These are phyloP conservation scores for Borovskyia barvae DNA, from an alignment of 208 protist species.

Conservation along the genomic window DNA sequence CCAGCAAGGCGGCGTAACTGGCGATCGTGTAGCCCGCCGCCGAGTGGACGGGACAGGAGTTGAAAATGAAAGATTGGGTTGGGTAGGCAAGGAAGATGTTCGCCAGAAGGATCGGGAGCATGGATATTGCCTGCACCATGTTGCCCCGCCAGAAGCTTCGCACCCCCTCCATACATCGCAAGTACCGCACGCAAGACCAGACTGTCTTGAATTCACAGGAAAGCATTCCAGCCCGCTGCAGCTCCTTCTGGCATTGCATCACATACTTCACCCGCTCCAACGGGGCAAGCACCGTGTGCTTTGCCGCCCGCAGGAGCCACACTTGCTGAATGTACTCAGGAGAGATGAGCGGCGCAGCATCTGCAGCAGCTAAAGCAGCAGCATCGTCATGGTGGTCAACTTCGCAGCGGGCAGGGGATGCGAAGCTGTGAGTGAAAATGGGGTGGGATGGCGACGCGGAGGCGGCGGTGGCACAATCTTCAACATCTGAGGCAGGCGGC, in stretches of 20 bases:
- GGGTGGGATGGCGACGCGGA: not conserved
- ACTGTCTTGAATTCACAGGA: slow-evolving; percentile 47
- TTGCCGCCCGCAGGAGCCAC: slow-evolving; percentile 45
- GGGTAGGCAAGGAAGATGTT: slow-evolving; percentile 72
- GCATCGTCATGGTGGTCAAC: too few relatives aligned
- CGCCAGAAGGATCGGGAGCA: slow-evolving; percentile 62
- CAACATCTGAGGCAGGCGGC: too few relatives aligned
- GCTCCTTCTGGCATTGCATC: slow-evolving; percentile 72
- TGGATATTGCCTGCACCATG: slow-evolving; percentile 65
- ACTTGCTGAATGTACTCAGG: slow-evolving; percentile 51
- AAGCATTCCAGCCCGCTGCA: slow-evolving; percentile 53
- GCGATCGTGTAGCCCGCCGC: slow-evolving; percentile 42
- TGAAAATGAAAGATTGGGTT: slow-evolving; percentile 57
- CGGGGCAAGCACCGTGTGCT: slow-evolving; percentile 64
- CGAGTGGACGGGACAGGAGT: slow-evolving; percentile 29
- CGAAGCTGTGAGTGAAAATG: too few relatives aligned
- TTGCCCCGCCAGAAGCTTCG: slow-evolving; percentile 82
- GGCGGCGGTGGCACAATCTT: too few relatives aligned
- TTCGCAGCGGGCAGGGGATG: too few relatives aligned
- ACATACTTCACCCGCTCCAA: slow-evolving; percentile 86
- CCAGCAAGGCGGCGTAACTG: slow-evolving; percentile 50
- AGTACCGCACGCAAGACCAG: slow-evolving; percentile 51
- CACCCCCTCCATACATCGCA: slow-evolving; percentile 50
- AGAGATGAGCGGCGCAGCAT: slow-evolving; percentile 40
- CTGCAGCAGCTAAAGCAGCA: too few relatives aligned